Evolutionary conservation across 2,329 filamentous ascomycete genomes (phyloP).

Genomic region (Arthrobotrys sinensis): DNA sequence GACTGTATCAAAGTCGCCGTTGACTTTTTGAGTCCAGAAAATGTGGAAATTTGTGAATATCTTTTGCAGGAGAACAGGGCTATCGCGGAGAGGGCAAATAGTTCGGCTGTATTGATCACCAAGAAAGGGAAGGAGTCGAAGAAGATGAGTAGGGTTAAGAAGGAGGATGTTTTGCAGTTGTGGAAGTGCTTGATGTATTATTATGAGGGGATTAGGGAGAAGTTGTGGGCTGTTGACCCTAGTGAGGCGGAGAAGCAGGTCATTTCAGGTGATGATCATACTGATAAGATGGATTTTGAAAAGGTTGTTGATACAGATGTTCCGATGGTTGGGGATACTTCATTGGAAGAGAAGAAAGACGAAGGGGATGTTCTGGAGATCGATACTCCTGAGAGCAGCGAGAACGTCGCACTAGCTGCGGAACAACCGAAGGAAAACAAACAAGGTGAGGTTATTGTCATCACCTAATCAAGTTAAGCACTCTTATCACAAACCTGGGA

Average conservation of each 20-base stretch:
- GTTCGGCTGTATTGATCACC: conserved; percentile 24
- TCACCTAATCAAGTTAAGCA: not conserved
- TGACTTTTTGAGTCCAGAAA: conserved; percentile 64
- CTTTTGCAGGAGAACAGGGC: conserved; percentile 63
- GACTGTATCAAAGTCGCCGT: conserved; percentile 65
- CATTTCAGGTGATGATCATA: not conserved
- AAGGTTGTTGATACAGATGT: not conserved
- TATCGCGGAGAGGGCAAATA: conserved; percentile 53
- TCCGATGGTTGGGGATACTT: not conserved
- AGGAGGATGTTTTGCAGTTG: conserved; percentile 65
- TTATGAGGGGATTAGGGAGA: conserved; percentile 43
- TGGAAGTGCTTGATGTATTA: conserved; percentile 64
- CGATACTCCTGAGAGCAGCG: not conserved
- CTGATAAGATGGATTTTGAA: not conserved
- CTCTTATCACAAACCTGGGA: not conserved
- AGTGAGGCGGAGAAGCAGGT: not conserved
- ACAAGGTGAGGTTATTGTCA: not conserved
- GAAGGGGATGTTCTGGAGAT: not conserved
- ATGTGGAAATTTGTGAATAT: conserved; percentile 62
- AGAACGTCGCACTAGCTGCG: too few species aligned
- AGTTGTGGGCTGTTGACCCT: conserved; percentile 23
- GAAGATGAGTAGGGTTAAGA: conserved; percentile 59
- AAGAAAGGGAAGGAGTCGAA: conserved; percentile 44
- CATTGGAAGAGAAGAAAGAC: not conserved
- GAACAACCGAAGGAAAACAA: not conserved